Evolutionary conservation across 2,329 filamentous ascomycete genomes (phyloP).

Genomic region (Aspergillus japonicus): DNA sequence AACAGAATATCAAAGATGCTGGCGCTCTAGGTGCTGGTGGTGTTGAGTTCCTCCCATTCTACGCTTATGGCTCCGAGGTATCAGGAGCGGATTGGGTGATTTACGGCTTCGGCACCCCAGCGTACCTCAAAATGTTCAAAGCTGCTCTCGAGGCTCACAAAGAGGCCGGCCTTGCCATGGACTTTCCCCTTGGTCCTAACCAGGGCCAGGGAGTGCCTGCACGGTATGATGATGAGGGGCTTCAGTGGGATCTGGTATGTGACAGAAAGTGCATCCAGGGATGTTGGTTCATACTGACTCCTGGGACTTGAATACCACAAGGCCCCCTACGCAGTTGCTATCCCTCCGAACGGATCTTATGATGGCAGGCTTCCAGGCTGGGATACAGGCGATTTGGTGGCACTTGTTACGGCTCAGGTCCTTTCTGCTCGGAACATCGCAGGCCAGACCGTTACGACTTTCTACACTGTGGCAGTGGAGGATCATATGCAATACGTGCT

Average conservation of each 20-base stretch:
- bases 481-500: conserved; percentile 12
- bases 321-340: conserved; percentile 1
- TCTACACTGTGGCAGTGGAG: conserved; percentile 7
- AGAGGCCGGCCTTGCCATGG: conserved; percentile 42
- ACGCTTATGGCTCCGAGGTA: conserved; percentile 35
- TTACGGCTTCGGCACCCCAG: conserved; percentile 41
- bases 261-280: too few species aligned
- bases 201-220: conserved; percentile 48
- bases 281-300: too few species aligned
- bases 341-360: not conserved
- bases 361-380: not conserved
- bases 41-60: conserved; percentile 42
- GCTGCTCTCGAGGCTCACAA: conserved; percentile 33
- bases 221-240: conserved; percentile 30
- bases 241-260: conserved; percentile 29
- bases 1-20: conserved; percentile 33
- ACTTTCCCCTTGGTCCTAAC: conserved; percentile 47
- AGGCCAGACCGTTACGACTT: conserved; percentile 1
- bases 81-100: conserved; percentile 36
- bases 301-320: not conserved
- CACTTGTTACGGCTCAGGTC: conserved; percentile 22
- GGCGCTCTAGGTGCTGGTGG: conserved; percentile 39
- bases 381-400: conserved; percentile 28
- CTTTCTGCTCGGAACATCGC: conserved; percentile 17
- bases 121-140: conserved; percentile 30